phyloP scores from a whole-genome alignment of 1,139 yeast genomes.

The Geotrichum europaeum region DNA sequence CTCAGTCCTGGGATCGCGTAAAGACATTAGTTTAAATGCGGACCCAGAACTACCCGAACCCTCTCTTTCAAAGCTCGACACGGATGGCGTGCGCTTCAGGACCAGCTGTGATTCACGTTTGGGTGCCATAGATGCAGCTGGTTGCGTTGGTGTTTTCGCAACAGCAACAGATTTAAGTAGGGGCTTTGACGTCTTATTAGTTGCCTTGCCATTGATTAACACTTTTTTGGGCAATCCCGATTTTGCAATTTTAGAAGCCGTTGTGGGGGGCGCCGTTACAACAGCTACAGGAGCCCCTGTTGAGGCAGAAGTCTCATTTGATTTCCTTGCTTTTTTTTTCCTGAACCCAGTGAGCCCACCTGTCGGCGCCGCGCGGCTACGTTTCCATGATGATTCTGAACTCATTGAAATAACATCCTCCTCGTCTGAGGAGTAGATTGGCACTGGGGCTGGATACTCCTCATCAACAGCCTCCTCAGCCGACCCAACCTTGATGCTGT shows the following conservation, averaged over 20 bases:
- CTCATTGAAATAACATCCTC: constrained; percentile 27
- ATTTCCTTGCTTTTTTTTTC: not conserved
- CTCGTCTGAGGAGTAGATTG: constrained; percentile 18
- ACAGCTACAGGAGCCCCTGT: constrained; percentile 2
- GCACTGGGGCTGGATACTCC: not conserved
- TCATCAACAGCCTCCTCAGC: constrained; percentile 5
- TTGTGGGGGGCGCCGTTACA: constrained; percentile 18
- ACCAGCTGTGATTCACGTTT: not conserved
- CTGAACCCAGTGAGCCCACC: not conserved
- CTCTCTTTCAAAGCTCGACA: constrained; percentile 20
- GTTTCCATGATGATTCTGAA: constrained; percentile 4
- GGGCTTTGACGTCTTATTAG: not conserved
- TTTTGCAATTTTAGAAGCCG: constrained; percentile 8
- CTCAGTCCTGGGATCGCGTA: constrained; percentile 16
- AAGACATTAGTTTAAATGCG: constrained; percentile 23
- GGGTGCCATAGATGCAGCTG: not conserved
- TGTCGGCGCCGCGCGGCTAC: not conserved
- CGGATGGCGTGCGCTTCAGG: constrained; percentile 19
- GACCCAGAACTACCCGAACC: constrained; percentile 1
- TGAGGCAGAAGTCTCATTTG: not conserved
- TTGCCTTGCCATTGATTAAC: not conserved
- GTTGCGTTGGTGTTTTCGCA: not conserved
- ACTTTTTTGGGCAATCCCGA: not conserved
- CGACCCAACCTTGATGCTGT: not conserved
- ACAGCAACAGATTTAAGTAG: not conserved